Evolutionary conservation across 768 basidiomycete species (phyloP), one percentile per base, ranked within the genome.

Genomic region (Amanita fuliginea): DNA sequence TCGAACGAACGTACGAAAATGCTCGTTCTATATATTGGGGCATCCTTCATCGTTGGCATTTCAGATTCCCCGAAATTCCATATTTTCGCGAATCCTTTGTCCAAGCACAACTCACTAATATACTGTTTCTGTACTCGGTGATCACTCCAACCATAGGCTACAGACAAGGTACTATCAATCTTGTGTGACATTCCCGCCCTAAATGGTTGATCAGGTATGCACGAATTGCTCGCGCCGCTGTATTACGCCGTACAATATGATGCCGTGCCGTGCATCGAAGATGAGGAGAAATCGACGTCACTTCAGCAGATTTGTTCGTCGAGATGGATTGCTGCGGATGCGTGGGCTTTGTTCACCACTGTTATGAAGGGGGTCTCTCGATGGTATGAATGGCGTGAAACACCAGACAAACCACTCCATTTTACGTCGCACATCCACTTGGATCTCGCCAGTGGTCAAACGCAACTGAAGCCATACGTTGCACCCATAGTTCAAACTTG

Each of bases 31-130:
- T 42, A 34, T 50, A 22, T 47, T 41, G 22, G 24, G 18, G 30
- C 41, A 28, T 26, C 11, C 39, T 21, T 49, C 36, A n/a, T 49
- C 40, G 36, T 41, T 42, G 26, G 33, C 35, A 9, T 36, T 36
- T 44, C 57, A 95, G 89, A 21, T 99, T 98, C 61, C 96, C 96
- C n/a, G 96, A 99, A 53, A 83, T 97, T 51, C 73, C 75, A 6
- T 99, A 94, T 68, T 99, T 97, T 64, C 81, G 87, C 22, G 74
- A 80, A 19, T 62, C 73, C 19, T 72, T 80, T 24, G 80, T 94
- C 0, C 91, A 95, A 60, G 70, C 72, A 13, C 78, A 84, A 57
- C 70, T 98, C 35, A 89, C 87, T 0, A 87, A 92, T 56, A 80
- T 96, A 16, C 72, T 99, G 8, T 96, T 93, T 63, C 67, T 98